Evolutionary conservation across 2,329 filamentous ascomycete genomes (phyloP).

Genomic region (Trichoderma pleuroti): DNA sequence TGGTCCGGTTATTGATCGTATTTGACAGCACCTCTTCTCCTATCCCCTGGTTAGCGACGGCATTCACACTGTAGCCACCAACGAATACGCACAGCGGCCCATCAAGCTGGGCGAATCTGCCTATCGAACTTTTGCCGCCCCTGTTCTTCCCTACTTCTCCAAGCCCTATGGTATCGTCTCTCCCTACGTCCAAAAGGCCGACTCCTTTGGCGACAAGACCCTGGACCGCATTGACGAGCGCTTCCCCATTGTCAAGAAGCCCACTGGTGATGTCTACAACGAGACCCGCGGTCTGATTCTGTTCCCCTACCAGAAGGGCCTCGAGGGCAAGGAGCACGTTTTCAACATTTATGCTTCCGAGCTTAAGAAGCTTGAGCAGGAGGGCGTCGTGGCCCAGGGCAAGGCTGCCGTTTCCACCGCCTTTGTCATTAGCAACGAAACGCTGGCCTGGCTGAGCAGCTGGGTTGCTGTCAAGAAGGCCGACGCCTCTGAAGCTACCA

Average conservation of each 20-base stretch:
- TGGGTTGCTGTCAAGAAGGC: constrained; percentile 61
- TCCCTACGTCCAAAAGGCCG: constrained; percentile 80
- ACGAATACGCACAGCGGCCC: constrained; percentile 80
- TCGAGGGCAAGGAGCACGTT: constrained; percentile 61
- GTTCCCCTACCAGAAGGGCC: constrained; percentile 59
- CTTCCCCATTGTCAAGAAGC: constrained; percentile 72
- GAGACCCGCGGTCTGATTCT: constrained; percentile 60
- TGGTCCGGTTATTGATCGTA: not conserved
- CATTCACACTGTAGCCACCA: constrained; percentile 73
- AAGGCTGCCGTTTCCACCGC: constrained; percentile 68
- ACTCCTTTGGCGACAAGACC: constrained; percentile 70
- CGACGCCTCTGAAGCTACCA: constrained; percentile 52
- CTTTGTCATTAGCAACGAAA: constrained; percentile 63
- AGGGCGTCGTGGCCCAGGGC: constrained; percentile 62
- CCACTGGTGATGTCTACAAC: constrained; percentile 65
- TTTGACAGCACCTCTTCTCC: constrained; percentile 68
- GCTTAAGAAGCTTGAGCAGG: constrained; percentile 60
- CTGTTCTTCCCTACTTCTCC: constrained; percentile 66
- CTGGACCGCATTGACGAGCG: constrained; percentile 65
- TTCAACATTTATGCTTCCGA: constrained; percentile 54
- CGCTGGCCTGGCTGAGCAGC: constrained; percentile 57
- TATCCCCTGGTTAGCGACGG: constrained; percentile 82
- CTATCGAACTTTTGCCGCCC: constrained; percentile 73
- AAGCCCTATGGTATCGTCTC: constrained; percentile 74
- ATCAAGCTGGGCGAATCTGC: constrained; percentile 70